Percentiles rank a stretch among this genome's conserved stretches.
Conservation (phyloP, 768 basidiomycete species). For the Tricholoma matsutake region DNA sequence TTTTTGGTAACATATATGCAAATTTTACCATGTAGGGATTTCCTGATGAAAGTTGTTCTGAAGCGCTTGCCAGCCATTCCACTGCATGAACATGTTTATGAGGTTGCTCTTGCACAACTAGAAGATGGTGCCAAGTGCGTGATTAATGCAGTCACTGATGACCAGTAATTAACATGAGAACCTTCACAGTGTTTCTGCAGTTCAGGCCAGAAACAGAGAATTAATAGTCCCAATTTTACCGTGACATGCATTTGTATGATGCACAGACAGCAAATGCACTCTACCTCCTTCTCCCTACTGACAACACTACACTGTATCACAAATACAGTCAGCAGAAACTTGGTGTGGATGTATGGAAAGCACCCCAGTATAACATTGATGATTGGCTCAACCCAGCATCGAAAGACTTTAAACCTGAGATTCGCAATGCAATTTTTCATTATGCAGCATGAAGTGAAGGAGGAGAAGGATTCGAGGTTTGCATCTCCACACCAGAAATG, state of each 20-base stretch:
- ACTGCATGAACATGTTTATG: too few species aligned
- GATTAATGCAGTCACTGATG: neutral
- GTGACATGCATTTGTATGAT: neutral
- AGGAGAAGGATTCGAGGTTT: conserved; percentile 19
- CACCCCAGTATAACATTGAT: neutral
- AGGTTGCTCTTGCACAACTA: neutral
- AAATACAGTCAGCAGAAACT: neutral
- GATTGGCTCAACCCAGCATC: neutral
- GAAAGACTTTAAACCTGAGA: neutral
- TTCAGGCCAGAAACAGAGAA: neutral
- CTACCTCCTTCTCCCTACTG: neutral
- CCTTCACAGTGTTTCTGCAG: neutral
- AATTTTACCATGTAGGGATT: too few species aligned
- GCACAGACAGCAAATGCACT: neutral
- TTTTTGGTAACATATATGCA: too few species aligned
- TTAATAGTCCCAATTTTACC: neutral
- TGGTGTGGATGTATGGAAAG: neutral
- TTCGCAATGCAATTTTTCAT: neutral
- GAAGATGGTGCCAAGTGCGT: neutral
- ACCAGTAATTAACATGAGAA: too few species aligned
- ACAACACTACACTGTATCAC: neutral
- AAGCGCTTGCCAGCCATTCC: neutral
- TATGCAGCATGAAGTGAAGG: neutral
- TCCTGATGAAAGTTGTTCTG: neutral
- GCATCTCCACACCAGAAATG: conserved; percentile 29